Evolutionary conservation across 2,329 filamentous ascomycete genomes (phyloP), one percentile per base, ranked within the genome.

Genomic region (Tolypocladium ophioglossoides): DNA sequence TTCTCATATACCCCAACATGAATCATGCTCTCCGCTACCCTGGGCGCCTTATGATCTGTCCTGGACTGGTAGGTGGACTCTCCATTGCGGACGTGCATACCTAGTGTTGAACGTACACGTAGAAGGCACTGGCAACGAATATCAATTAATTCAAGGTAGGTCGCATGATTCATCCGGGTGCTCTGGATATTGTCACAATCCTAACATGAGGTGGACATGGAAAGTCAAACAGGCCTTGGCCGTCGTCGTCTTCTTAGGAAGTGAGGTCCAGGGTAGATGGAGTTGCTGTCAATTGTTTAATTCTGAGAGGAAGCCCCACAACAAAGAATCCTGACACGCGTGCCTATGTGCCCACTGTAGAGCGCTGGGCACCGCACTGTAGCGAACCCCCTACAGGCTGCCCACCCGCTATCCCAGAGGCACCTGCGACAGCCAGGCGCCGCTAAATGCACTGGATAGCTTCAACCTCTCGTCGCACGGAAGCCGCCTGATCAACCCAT

Each of bases 381-480:
- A 32, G 27, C 27, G 3, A 7, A 7, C 44, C 10, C 10, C 18
- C 16, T 20, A 32, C 44, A 48, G 16, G 44, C 27, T 12, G n/a
- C 24, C 24, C 44, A 2, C 44, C 20, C 10, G 44, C 44, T 48
- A 27, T 34, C 44, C 18, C 44, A 58, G 40, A 62, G 61, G 20
- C 49, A 27, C 37, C 10, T n/a, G 16, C 35, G 35, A 35, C 49
- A 32, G 35, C 14, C 49, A 12, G 34, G 32, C 49, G 49, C 49
- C 35, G 20, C 34, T 27, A 20, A 30, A 30, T 16, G 49, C 49
- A 39, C 49, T 51, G 49, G 24, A 51, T 30, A 39, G 49, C 49
- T 14, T 51, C 49, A 51, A 40, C 37, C 9, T 20, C 44, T 8
- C 41, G 44, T 48, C 44, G 44, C 27, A 20, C 44, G 16, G 27